These are phyloP conservation scores for Escallonia rubra DNA, from an alignment of 129 eudicot genomes.

Conservation along the genomic window DNA sequence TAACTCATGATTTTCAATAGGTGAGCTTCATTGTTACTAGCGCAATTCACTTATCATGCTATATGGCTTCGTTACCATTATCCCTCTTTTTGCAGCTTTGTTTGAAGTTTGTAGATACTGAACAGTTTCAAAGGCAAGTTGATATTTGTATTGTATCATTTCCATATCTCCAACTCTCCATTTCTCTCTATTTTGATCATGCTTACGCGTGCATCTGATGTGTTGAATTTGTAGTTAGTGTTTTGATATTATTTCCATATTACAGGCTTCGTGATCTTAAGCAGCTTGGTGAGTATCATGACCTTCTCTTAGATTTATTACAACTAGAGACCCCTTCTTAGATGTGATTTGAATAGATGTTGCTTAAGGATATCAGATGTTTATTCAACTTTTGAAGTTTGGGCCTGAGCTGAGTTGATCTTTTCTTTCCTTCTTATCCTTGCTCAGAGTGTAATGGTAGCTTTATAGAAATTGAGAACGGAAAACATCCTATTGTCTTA, in stretches of 20 bases:
- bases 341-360: background rate
- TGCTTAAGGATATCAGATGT: too few relatives aligned
- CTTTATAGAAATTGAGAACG: too few relatives aligned
- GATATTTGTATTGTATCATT: background rate
- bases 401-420: too few relatives aligned
- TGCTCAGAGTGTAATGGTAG: background rate
- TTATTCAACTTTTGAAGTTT: too few relatives aligned
- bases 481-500: too few relatives aligned
- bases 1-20: background rate
- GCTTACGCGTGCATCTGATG: background rate
- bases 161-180: background rate
- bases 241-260: conserved; percentile 4
- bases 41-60: background rate
- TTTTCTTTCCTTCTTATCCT: background rate
- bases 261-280: conserved; percentile 74
- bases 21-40: background rate
- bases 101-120: conserved; percentile 54
- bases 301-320: background rate
- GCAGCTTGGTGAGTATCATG: conserved; percentile 48
- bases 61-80: background rate
- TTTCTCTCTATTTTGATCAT: background rate
- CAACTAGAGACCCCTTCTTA: background rate
- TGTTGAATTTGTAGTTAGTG: background rate
- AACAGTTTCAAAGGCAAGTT: conserved; percentile 62
- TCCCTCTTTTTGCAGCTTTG: conserved; percentile 36